These are phyloP conservation scores for Helichrysum umbraculigerum DNA, from an alignment of 129 eudicot genomes.

Conservation along the genomic window DNA sequence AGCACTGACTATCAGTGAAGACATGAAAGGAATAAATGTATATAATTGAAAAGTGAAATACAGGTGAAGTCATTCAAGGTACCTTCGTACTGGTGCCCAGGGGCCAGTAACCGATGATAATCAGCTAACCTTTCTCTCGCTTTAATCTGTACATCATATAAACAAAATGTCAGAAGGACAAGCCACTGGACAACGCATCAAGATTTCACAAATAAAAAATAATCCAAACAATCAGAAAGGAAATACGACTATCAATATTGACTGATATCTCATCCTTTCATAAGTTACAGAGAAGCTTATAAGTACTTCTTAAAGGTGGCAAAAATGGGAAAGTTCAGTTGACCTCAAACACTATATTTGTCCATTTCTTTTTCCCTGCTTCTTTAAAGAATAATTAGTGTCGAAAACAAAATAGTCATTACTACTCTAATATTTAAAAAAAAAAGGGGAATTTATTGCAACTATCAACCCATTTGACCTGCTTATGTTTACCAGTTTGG, in stretches of 20 bases:
- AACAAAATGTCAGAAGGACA: conserved; percentile 9
- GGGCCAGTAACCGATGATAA: conserved; percentile 81
- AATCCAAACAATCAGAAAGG: neutral
- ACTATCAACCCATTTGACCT: neutral
- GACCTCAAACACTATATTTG: no score
- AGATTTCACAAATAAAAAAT: conserved; percentile 4
- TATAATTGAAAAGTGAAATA: neutral
- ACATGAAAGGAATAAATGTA: neutral
- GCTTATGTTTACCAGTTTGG: neutral
- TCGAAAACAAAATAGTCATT: no score
- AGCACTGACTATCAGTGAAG: neutral
- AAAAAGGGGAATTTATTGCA: no score
- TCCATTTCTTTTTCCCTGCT: no score
- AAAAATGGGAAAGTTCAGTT: no score
- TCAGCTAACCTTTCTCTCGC: conserved; percentile 72
- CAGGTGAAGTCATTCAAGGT: conserved; percentile 17
- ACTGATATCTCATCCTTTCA: neutral
- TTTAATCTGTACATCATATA: conserved; percentile 47
- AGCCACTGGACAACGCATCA: neutral
- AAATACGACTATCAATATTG: neutral
- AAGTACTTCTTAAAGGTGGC: neutral
- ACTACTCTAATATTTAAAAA: no score
- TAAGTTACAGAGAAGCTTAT: no score
- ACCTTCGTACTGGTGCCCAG: conserved; percentile 85
- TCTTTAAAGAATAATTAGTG: no score